A percentile compares a stretch with the other conserved stretches of the same genome.
Evolutionary conservation across 1,284 basidiomycete genomes (phyloP).

Genomic region (Heimioporus retisporus): DNA sequence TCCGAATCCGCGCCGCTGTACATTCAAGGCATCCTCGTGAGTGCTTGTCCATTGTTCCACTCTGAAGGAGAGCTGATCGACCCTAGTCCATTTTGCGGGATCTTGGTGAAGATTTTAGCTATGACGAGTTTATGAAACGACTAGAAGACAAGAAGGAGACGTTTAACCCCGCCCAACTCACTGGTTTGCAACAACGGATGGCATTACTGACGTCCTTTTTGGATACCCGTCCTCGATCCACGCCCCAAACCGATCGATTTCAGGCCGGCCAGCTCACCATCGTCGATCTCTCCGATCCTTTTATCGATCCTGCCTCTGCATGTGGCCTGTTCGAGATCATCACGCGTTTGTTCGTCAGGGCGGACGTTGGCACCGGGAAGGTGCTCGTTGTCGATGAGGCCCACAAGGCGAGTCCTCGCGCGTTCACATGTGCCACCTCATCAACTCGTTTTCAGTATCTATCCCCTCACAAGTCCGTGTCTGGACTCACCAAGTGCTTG

Average conservation of each 20-base stretch:
- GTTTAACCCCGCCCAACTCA: conserved; percentile 63
- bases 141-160: conserved; percentile 57
- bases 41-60: conserved; percentile 25
- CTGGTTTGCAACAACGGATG: conserved; percentile 68
- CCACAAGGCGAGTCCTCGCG: conserved; percentile 64
- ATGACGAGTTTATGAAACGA: conserved; percentile 56
- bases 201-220: conserved; percentile 65
- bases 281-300: conserved; percentile 77
- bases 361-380: conserved; percentile 71
- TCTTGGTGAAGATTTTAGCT: conserved; percentile 58
- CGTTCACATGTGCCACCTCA: neutral
- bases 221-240: conserved; percentile 32
- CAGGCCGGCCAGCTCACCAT: conserved; percentile 67
- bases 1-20: conserved; percentile 72
- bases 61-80: conserved; percentile 22
- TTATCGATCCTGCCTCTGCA: conserved; percentile 73
- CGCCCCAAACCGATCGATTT: conserved; percentile 50
- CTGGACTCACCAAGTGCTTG: conserved; percentile 67
- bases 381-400: conserved; percentile 81
- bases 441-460: conserved; percentile 62
- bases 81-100: conserved; percentile 54
- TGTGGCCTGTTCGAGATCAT: conserved; percentile 79
- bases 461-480: conserved; percentile 54
- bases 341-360: conserved; percentile 71
- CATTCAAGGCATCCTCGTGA: conserved; percentile 69